Percentiles rank a stretch among this genome's conserved stretches.
Evolutionary conservation across 2,329 filamentous ascomycete species (phyloP).

Genomic region (Monascus ruber): DNA sequence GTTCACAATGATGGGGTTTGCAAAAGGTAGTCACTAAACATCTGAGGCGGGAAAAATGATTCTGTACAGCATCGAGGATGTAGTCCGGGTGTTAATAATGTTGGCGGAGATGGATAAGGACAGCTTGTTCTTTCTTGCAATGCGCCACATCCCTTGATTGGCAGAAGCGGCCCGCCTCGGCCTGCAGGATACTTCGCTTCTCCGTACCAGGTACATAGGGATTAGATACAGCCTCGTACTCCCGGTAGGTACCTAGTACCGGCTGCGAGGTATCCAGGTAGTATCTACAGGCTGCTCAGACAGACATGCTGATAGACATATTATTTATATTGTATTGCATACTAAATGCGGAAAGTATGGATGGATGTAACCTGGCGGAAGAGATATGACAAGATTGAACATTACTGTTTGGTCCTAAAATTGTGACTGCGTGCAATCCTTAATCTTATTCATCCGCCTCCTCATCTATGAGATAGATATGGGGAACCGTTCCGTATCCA

Average conservation of each 20-base stretch:
- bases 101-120: constrained; percentile 19
- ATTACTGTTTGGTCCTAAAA: background rate
- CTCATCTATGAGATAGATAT: constrained; percentile 1
- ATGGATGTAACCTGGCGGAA: too few species aligned
- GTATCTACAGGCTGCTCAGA: too few species aligned
- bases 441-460: background rate
- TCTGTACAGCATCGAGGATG: too few species aligned
- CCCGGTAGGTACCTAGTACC: background rate
- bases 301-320: too few species aligned
- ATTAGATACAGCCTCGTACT: background rate
- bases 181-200: constrained; percentile 11
- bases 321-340: too few species aligned
- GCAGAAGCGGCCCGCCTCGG: constrained; percentile 13
- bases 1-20: too few species aligned
- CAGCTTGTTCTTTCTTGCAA: constrained; percentile 31
- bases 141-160: constrained; percentile 15
- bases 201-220: background rate
- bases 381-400: too few species aligned
- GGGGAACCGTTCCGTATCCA: constrained; percentile 16
- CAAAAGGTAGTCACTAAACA: too few species aligned
- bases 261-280: too few species aligned
- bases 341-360: too few species aligned
- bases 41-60: background rate
- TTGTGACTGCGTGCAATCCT: background rate
- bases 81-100: constrained; percentile 4